phyloP scores from a whole-genome alignment of 2,329 filamentous ascomycete genomes.

The Esteya vermicola region DNA sequence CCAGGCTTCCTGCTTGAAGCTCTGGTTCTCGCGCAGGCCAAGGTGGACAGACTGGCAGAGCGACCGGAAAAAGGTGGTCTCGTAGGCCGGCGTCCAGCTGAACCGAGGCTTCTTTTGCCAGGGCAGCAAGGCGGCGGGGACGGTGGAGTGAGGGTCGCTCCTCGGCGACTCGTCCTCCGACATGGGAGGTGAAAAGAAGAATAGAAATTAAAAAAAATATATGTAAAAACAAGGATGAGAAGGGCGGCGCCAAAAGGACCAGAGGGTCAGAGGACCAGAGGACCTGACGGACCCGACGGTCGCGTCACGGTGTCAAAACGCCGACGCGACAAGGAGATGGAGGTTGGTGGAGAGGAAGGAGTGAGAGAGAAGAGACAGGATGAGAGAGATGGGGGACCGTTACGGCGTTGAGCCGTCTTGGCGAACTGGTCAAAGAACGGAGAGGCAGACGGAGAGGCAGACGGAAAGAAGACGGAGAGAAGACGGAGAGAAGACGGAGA shows the following conservation, averaged over 20 bases:
- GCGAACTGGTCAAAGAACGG: too few relatives aligned
- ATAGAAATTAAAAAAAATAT: too few relatives aligned
- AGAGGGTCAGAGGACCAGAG: too few relatives aligned
- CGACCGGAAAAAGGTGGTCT: slow-evolving; percentile 46
- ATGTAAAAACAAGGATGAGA: too few relatives aligned
- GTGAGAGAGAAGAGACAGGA: not conserved
- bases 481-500: too few relatives aligned
- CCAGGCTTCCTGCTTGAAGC: slow-evolving; percentile 49
- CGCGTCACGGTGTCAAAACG: too few relatives aligned
- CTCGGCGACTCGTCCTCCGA: slow-evolving; percentile 17
- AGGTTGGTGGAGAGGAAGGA: not conserved
- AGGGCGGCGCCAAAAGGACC: too few relatives aligned
- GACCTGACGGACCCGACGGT: too few relatives aligned
- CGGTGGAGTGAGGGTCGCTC: slow-evolving; percentile 7
- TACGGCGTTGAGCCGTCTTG: too few relatives aligned
- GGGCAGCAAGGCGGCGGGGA: slow-evolving; percentile 6
- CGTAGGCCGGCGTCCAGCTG: slow-evolving; percentile 44
- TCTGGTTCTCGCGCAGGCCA: slow-evolving; percentile 32
- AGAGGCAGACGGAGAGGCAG: not conserved
- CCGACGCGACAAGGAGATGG: not conserved
- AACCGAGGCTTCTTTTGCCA: slow-evolving; percentile 32
- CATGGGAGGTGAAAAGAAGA: slow-evolving; percentile 12
- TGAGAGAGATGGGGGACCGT: too few relatives aligned
- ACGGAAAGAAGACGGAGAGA: not conserved
- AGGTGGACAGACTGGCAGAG: slow-evolving; percentile 44